phyloP scores from a whole-genome alignment of 2,329 filamentous ascomycete genomes.

The Coleophoma crateriformis region DNA sequence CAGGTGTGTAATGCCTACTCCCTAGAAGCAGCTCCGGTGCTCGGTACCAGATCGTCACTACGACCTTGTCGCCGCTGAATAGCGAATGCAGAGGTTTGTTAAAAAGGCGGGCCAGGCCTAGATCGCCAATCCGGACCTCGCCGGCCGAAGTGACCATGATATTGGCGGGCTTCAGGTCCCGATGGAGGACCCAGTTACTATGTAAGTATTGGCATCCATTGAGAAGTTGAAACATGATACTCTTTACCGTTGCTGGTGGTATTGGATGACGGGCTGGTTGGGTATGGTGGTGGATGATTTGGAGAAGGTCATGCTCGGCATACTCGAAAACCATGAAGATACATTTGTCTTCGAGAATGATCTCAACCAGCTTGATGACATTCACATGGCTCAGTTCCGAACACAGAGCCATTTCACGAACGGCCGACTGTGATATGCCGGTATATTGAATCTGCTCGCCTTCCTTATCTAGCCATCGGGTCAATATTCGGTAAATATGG shows the following conservation, averaged over 20 bases:
- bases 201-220: slow-evolving; percentile 95
- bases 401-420: slow-evolving; percentile 95
- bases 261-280: slow-evolving; percentile 85
- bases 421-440: slow-evolving; percentile 93
- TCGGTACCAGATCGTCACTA: slow-evolving; percentile 98
- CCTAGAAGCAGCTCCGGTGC: slow-evolving; percentile 91
- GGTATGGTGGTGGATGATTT: slow-evolving; percentile 96
- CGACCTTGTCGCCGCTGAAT: slow-evolving; percentile 93
- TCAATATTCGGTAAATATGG: neutral
- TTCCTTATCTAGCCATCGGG: slow-evolving; percentile 66
- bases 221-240: slow-evolving; percentile 91
- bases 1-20: slow-evolving; percentile 92
- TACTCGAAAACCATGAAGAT: slow-evolving; percentile 99
- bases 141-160: slow-evolving; percentile 94
- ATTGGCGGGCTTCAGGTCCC: slow-evolving; percentile 95
- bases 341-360: slow-evolving; percentile 96
- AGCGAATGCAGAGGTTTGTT: slow-evolving; percentile 89
- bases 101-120: slow-evolving; percentile 87
- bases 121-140: slow-evolving; percentile 89
- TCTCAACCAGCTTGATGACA: slow-evolving; percentile 86
- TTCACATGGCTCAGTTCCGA: slow-evolving; percentile 86
- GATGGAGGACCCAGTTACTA: slow-evolving; percentile 93
- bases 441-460: slow-evolving; percentile 93
- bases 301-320: slow-evolving; percentile 91
- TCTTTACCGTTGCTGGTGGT: slow-evolving; percentile 81